Conservation (phyloP, 179 eudicot species). For the Carnegiea gigantea region DNA sequence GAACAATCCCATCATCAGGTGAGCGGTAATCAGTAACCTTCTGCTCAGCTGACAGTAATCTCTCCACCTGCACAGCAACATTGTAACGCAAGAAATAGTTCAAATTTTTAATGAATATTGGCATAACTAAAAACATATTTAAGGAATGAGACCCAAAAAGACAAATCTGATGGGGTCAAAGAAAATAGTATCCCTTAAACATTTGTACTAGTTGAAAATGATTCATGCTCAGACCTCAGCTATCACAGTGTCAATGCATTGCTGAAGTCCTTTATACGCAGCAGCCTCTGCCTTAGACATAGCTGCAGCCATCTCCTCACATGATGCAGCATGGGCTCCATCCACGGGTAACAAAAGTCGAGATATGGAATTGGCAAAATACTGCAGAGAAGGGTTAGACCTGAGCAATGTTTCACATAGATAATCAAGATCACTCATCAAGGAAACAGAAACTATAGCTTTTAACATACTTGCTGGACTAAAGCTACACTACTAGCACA, state of each 20-base stretch:
- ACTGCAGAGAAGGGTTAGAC: conserved; percentile 40
- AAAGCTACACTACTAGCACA: conserved; percentile 97
- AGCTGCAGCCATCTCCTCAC: conserved; percentile 94
- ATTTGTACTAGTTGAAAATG: background rate
- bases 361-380: conserved; percentile 84
- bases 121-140: background rate
- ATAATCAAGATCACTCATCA: background rate
- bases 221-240: conserved; percentile 75
- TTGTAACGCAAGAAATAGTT: background rate
- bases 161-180: background rate
- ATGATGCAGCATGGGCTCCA: conserved; percentile 97
- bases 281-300: conserved; percentile 95
- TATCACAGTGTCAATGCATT: conserved; percentile 97
- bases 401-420: conserved; percentile 13
- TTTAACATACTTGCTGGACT: conserved; percentile 82
- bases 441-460: conserved; percentile 17
- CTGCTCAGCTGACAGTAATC: conserved; percentile 91
- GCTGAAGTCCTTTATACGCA: conserved; percentile 96
- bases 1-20: conserved; percentile 88
- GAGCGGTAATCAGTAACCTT: conserved; percentile 86
- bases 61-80: conserved; percentile 64
- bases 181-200: background rate
- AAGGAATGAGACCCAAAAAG: background rate
- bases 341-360: conserved; percentile 89
- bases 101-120: background rate